Percentiles rank a stretch among this genome's conserved stretches.
phyloP scores from a whole-genome alignment of 139 green algal genomes.

The Haematococcus lacustris region DNA sequence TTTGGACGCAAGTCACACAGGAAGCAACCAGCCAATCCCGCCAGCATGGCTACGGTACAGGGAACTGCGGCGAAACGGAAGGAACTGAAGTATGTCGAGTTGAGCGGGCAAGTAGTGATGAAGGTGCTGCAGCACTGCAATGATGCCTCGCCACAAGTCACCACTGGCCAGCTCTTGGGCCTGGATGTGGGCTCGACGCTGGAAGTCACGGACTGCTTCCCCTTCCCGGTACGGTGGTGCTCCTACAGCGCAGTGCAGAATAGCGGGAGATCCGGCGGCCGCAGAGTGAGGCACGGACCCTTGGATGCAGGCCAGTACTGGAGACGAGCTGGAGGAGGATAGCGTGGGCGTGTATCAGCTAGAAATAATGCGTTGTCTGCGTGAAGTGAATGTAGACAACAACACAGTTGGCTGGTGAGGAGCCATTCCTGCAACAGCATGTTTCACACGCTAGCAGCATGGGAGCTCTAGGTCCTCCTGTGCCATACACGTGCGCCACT shows the following conservation, averaged over 20 bases:
- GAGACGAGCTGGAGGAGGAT: conserved; percentile 51
- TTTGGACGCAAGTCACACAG: too few species aligned
- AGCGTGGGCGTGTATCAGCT: conserved; percentile 82
- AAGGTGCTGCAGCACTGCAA: conserved; percentile 97
- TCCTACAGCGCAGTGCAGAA: too few species aligned
- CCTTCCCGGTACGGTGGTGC: conserved; percentile 92
- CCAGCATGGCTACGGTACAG: too few species aligned
- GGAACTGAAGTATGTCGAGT: conserved; percentile 51
- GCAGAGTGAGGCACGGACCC: too few species aligned
- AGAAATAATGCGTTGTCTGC: conserved; percentile 96
- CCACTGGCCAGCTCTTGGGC: conserved; percentile 94
- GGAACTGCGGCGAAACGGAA: too few species aligned
- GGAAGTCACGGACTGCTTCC: conserved; percentile 97
- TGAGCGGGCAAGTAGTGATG: conserved; percentile 75
- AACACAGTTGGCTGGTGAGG: conserved; percentile 97
- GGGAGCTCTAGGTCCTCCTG: neutral
- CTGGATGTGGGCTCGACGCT: conserved; percentile 91
- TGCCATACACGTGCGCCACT: too few species aligned
- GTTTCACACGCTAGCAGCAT: neutral
- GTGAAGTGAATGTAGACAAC: conserved; percentile 97
- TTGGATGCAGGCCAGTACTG: conserved; percentile 16
- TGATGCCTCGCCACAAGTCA: conserved; percentile 61
- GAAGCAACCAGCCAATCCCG: too few species aligned
- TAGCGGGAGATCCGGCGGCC: too few species aligned
- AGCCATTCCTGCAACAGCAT: neutral